Conservation (phyloP, 164 flowering plant genomes). For the Nymphaea thermarum region DNA sequence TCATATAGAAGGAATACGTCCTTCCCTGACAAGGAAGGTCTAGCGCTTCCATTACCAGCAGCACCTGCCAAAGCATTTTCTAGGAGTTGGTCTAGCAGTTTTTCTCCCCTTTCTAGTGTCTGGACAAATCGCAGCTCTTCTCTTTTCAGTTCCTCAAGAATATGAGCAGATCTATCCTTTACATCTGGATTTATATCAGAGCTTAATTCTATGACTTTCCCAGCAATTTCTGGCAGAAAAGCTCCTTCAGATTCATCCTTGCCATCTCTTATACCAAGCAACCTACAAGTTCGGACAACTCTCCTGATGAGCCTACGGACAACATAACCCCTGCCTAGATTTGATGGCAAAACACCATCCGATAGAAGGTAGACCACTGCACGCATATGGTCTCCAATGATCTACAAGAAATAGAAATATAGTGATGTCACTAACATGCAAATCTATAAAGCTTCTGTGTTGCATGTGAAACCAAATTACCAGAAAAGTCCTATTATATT, state of each 20-base stretch:
- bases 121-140: conserved; percentile 82
- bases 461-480: background rate
- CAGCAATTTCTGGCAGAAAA: conserved; percentile 66
- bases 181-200: conserved; percentile 60
- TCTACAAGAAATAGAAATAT: conserved; percentile 27
- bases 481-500: background rate
- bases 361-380: conserved; percentile 88
- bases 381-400: conserved; percentile 89
- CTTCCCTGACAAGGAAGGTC: conserved; percentile 68
- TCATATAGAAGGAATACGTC: conserved; percentile 86
- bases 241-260: conserved; percentile 56
- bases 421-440: background rate
- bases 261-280: conserved; percentile 73
- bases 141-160: conserved; percentile 74
- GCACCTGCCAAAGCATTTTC: conserved; percentile 38
- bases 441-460: background rate
- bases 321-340: conserved; percentile 93
- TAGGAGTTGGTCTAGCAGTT: conserved; percentile 72
- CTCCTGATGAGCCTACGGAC: conserved; percentile 87
- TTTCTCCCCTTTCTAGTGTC: conserved; percentile 92
- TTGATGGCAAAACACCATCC: conserved; percentile 92
- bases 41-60: conserved; percentile 16
- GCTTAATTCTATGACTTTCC: conserved; percentile 66
- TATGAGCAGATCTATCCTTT: conserved; percentile 35
- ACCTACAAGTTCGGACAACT: conserved; percentile 77